Base-by-base conservation (phyloP, 371 early-diverging fungal genomes). In the Saksenaea oblongispora region DNA sequence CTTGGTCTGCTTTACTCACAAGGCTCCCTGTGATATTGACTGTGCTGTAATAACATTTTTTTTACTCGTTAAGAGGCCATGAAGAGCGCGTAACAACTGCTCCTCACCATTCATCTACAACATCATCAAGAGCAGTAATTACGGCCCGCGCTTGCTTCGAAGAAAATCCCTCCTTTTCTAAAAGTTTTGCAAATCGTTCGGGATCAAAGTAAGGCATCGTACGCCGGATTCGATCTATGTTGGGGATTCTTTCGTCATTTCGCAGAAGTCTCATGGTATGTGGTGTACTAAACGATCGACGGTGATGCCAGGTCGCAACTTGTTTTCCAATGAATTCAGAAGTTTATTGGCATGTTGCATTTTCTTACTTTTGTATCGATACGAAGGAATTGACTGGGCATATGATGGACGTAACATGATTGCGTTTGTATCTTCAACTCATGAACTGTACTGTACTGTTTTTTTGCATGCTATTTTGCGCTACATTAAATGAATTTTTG, bases 1-100 rank as follows among this genome's bases (percentile, higher is more conserved):
- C 93, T 74, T 93, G 93, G 35, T 95, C 95, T 5, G 87, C 84
- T 57, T 89, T 92, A 60, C 91, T 90, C 24, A 94, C 93, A 44
- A 89, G 83, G 53, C 84, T 84, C 41, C 74, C 71, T 14, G 84
- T 84, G 56, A 90, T 74, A 69, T 87, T 89, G 37, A 69, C 64
- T 55, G 87, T 79, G 54, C 86, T 86, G 61, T 11, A 17, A 37
- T 10, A 41, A n/a, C 14, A 5, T 31, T n/a, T 26, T 15, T 34
- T 8, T 31, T 31, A 31, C 4, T 31, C 4, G 31, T 31, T 31
- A 34, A 8, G 17, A 9, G 26, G 9, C 34, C 34, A 14, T 42
- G 13, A 37, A 34, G 22, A 9, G 17, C n/a, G 7, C 17, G 9
- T 22, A 14, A 18, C 2, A 58, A 17, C 5, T 39, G 39, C 14